Percentiles rank a stretch among this genome's conserved stretches.
Evolutionary conservation across 2,329 filamentous ascomycete genomes (phyloP).

Genomic region (Rosellinia necatrix): DNA sequence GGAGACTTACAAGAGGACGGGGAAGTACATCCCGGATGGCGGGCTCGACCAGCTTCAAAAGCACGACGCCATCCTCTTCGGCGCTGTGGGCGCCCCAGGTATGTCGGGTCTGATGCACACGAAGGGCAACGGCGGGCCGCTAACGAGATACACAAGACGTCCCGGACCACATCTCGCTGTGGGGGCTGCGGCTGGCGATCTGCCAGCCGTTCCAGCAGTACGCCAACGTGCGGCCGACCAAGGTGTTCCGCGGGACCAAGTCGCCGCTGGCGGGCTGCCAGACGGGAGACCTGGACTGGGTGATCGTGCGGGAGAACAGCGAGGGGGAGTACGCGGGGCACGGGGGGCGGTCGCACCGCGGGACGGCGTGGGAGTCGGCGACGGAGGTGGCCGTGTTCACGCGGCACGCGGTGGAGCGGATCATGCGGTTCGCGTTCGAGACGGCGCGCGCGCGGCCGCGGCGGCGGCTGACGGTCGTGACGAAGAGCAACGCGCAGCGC

Average conservation of each 20-base stretch:
- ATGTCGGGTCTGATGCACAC: slow-evolving; percentile 14
- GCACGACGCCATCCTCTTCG: slow-evolving; percentile 66
- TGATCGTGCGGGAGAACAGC: slow-evolving; percentile 69
- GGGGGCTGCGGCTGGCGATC: slow-evolving; percentile 67
- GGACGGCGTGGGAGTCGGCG: slow-evolving; percentile 60
- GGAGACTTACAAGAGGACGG: slow-evolving; percentile 67
- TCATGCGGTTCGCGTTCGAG: slow-evolving; percentile 68
- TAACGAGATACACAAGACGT: slow-evolving; percentile 50
- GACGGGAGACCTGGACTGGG: slow-evolving; percentile 64
- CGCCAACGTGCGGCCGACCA: slow-evolving; percentile 67
- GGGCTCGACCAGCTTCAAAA: slow-evolving; percentile 55
- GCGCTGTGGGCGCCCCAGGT: slow-evolving; percentile 64
- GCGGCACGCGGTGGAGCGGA: slow-evolving; percentile 59
- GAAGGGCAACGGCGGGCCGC: background rate
- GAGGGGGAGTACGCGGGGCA: slow-evolving; percentile 71
- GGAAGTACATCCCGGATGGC: slow-evolving; percentile 66
- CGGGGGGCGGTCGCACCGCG: slow-evolving; percentile 65
- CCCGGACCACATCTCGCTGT: slow-evolving; percentile 69
- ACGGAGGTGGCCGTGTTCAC: slow-evolving; percentile 70
- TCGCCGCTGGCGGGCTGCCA: slow-evolving; percentile 56
- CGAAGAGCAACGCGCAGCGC: slow-evolving; percentile 68
- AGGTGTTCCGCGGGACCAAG: slow-evolving; percentile 62
- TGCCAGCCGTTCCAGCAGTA: slow-evolving; percentile 69
- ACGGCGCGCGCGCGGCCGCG: slow-evolving; percentile 59
- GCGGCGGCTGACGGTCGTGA: slow-evolving; percentile 65